A percentile compares a stretch with the other conserved stretches of the same genome.
Conservation (phyloP, 805 yeast species). For the Pichia manshurica region DNA sequence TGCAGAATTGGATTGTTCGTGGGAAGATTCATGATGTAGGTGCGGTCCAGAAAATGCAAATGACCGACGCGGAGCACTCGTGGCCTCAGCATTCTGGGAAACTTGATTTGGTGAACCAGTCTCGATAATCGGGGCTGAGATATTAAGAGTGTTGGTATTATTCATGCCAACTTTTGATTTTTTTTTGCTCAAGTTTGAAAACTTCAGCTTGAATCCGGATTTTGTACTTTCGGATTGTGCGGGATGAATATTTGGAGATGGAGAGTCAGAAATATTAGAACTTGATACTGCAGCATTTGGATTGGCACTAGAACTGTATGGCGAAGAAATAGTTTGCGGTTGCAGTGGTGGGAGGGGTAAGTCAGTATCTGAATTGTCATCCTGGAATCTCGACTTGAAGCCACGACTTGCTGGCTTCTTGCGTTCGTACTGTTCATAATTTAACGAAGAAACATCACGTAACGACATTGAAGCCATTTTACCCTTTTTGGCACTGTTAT, state of each 20-base stretch:
- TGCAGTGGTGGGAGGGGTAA: slow-evolving; percentile 16
- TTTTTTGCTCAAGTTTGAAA: slow-evolving; percentile 2
- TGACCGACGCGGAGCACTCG: background rate
- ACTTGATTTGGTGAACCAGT: background rate
- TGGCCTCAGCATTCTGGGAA: background rate
- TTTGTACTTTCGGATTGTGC: background rate
- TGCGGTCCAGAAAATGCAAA: background rate
- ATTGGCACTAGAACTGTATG: background rate
- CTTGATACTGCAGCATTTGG: background rate
- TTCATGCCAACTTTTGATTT: background rate
- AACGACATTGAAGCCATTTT: slow-evolving; percentile 16
- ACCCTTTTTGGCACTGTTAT: background rate
- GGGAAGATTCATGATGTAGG: background rate
- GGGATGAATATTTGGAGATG: background rate
- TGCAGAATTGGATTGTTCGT: background rate
- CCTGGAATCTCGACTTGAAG: slow-evolving; percentile 53
- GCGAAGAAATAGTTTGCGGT: background rate
- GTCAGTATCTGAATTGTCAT: slow-evolving; percentile 57
- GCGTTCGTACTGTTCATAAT: slow-evolving; percentile 8
- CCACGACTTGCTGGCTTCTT: slow-evolving; percentile 28
- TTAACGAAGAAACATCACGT: slow-evolving; percentile 17
- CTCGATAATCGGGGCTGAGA: background rate
- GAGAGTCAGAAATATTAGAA: background rate
- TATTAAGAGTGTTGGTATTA: background rate
- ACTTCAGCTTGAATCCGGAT: slow-evolving; percentile 7